A percentile compares a stretch with the other conserved stretches of the same genome.
phyloP scores from a whole-genome alignment of 352 stramenopile genomes.

The Pythium aquatile region DNA sequence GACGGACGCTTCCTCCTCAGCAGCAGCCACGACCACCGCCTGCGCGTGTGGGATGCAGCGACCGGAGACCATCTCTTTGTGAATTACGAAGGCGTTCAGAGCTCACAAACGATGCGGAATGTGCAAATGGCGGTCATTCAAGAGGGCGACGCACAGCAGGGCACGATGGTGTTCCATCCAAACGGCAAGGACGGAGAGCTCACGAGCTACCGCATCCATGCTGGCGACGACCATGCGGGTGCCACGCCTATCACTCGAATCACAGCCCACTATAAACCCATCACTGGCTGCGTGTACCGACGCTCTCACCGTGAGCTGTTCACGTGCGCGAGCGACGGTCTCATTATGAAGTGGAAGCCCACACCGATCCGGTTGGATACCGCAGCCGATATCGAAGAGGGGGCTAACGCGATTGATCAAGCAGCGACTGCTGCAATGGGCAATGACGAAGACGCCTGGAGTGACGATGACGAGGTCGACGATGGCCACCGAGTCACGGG shows the following conservation, averaged over 20 bases:
- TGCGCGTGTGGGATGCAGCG: conserved; percentile 60
- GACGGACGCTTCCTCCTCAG: conserved; percentile 66
- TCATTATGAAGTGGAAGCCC: conserved; percentile 74
- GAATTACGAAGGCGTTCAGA: conserved; percentile 51
- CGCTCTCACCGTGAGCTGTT: conserved; percentile 51
- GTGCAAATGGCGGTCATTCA: conserved; percentile 63
- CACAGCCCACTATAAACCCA: conserved; percentile 62
- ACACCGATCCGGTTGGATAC: conserved; percentile 20
- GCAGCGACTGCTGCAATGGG: conserved; percentile 25
- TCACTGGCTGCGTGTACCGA: conserved; percentile 61
- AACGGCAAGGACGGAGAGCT: conserved; percentile 54
- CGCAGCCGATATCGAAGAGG: conserved; percentile 17
- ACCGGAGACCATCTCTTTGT: conserved; percentile 69
- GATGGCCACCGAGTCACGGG: not conserved
- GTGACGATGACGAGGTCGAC: conserved; percentile 42
- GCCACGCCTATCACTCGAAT: conserved; percentile 20
- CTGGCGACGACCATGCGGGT: conserved; percentile 32
- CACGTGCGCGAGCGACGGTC: conserved; percentile 55
- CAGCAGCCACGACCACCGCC: conserved; percentile 53
- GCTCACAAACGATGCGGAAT: conserved; percentile 33
- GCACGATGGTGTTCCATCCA: conserved; percentile 60
- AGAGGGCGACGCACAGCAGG: conserved; percentile 45
- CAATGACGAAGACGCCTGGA: conserved; percentile 39
- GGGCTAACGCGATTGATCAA: conserved; percentile 9
- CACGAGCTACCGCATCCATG: conserved; percentile 50